A percentile compares a stretch with the other conserved stretches of the same genome.
Conservation (phyloP, 2,329 filamentous ascomycete species). For the Beauveria brongniartii region DNA sequence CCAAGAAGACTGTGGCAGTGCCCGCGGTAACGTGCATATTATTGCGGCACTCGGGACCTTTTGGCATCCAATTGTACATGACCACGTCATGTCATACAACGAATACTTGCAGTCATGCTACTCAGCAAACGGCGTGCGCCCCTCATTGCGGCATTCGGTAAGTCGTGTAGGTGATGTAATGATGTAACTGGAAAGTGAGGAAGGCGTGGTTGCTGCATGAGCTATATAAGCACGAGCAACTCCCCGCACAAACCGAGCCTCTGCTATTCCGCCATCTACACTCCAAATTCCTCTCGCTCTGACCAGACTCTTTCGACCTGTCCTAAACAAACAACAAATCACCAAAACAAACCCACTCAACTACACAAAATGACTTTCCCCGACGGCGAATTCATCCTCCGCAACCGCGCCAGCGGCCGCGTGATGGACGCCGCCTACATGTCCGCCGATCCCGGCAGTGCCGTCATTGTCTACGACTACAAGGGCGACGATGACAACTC, state of each 20-base stretch:
- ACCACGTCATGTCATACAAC: not conserved
- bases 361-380: not conserved
- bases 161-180: not conserved
- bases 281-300: not conserved
- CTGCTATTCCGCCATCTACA: not conserved
- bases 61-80: not conserved
- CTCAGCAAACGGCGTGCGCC: not conserved
- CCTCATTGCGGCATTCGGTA: not conserved
- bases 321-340: not conserved
- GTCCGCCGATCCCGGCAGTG: not conserved
- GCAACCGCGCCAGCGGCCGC: not conserved
- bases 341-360: not conserved
- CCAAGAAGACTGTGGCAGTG: slow-evolving; percentile 5
- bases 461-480: not conserved
- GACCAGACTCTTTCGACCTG: no score
- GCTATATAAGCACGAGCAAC: not conserved
- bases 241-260: not conserved
- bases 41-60: not conserved
- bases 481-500: not conserved
- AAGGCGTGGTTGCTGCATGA: not conserved
- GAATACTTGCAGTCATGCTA: not conserved
- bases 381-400: not conserved
- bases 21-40: slow-evolving; percentile 1
- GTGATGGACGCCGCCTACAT: not conserved
- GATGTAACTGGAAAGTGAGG: not conserved